Percentiles rank a stretch among this genome's conserved stretches.
Conservation (phyloP, 345 rosid species). For the Psidium guajava region DNA sequence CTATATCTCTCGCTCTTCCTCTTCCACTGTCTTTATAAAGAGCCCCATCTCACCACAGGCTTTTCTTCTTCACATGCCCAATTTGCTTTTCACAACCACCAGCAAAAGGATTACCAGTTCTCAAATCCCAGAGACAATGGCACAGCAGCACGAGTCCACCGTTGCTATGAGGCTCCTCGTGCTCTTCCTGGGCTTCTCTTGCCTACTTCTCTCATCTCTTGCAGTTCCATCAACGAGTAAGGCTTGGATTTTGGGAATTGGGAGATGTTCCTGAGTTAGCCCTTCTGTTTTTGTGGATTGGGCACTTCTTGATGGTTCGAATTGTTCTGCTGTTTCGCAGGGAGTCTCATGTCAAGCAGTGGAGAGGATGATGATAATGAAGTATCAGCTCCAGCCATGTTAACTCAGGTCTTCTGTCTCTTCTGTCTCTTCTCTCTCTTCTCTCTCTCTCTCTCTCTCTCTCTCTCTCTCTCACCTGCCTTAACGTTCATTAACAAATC, state of each 20-base stretch:
- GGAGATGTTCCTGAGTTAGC: not conserved
- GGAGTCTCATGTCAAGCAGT: constrained; percentile 22
- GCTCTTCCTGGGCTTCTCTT: constrained; percentile 20
- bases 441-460: not conserved
- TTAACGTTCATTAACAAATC: not conserved
- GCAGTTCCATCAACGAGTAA: constrained; percentile 25
- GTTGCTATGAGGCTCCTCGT: constrained; percentile 8
- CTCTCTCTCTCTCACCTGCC: not conserved
- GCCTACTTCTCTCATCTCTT: constrained; percentile 10
- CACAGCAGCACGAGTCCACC: not conserved
- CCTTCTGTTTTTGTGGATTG: not conserved
- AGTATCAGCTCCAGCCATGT: constrained; percentile 9
- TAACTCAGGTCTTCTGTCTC: constrained; percentile 14
- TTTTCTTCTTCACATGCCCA: not conserved
- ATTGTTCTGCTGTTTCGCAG: constrained; percentile 3
- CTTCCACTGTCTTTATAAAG: not conserved
- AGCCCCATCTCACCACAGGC: not conserved
- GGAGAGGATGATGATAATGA: not conserved
- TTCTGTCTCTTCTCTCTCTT: not conserved
- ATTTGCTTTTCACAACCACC: not conserved
- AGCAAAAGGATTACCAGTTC: not conserved
- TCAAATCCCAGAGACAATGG: not conserved
- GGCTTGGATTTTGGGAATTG: not conserved
- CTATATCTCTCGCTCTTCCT: not conserved
- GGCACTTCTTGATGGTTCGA: not conserved